A percentile compares a stretch with the other conserved stretches of the same genome.
phyloP scores from a whole-genome alignment of 371 early-diverging fungal species.

The Mucor indicus region DNA sequence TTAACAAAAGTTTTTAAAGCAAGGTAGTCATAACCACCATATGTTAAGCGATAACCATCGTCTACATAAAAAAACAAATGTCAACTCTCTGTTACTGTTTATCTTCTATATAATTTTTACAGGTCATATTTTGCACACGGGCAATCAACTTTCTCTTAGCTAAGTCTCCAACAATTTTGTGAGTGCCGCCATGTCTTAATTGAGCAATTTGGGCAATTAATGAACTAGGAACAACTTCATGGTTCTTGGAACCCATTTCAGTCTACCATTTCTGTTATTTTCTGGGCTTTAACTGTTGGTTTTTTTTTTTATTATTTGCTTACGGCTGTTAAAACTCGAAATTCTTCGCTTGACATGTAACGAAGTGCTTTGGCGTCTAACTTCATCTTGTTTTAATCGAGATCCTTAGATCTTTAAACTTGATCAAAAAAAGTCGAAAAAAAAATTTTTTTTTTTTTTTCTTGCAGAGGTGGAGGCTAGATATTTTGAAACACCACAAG shows the following conservation, averaged over 20 bases:
- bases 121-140: slow-evolving; percentile 82
- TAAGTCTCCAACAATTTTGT: slow-evolving; percentile 81
- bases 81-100: not conserved
- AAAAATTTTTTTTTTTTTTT: not conserved
- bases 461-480: too few relatives aligned
- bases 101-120: slow-evolving; percentile 32
- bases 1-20: slow-evolving; percentile 94
- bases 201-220: slow-evolving; percentile 89
- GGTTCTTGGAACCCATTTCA: slow-evolving; percentile 97
- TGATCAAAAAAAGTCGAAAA: not conserved
- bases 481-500: too few relatives aligned
- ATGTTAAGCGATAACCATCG: slow-evolving; percentile 96
- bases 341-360: slow-evolving; percentile 92
- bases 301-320: slow-evolving; percentile 5
- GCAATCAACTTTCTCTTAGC: slow-evolving; percentile 88
- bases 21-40: slow-evolving; percentile 99
- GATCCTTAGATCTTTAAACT: too few relatives aligned
- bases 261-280: slow-evolving; percentile 45
- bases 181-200: slow-evolving; percentile 81
- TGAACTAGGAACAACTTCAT: slow-evolving; percentile 91
- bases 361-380: slow-evolving; percentile 91
- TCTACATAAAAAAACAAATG: slow-evolving; percentile 43
- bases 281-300: not conserved
- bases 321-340: slow-evolving; percentile 94
- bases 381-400: slow-evolving; percentile 82